phyloP scores from a whole-genome alignment of 495 filamentous ascomycete species.

The Clohesyomyces aquaticus region DNA sequence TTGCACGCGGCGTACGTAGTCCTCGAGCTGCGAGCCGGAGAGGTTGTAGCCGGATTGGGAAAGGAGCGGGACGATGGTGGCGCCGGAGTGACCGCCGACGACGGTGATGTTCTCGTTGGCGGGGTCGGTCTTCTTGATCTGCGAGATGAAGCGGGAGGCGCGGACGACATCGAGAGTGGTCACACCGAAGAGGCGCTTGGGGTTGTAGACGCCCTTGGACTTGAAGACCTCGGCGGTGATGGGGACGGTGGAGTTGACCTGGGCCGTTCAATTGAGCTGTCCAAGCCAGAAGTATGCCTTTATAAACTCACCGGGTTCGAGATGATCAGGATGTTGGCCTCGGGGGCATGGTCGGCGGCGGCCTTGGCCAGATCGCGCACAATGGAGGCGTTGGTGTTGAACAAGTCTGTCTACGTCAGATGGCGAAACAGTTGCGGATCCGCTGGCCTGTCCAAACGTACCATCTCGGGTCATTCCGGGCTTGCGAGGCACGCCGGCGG shows the following conservation, averaged over 20 bases:
- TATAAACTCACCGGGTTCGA: slow-evolving; percentile 75
- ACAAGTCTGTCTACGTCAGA: slow-evolving; percentile 67
- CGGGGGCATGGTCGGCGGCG: slow-evolving; percentile 80
- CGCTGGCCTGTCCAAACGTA: slow-evolving; percentile 41
- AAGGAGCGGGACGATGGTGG: slow-evolving; percentile 96
- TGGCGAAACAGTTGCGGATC: neutral
- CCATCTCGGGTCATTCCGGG: slow-evolving; percentile 98
- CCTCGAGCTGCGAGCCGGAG: slow-evolving; percentile 69
- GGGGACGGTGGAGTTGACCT: slow-evolving; percentile 97
- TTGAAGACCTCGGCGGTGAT: slow-evolving; percentile 98
- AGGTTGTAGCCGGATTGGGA: slow-evolving; percentile 90
- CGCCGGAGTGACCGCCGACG: slow-evolving; percentile 94
- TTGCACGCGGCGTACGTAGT: slow-evolving; percentile 92
- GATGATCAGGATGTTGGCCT: slow-evolving; percentile 97
- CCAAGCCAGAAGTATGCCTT: neutral
- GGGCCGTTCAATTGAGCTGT: slow-evolving; percentile 16
- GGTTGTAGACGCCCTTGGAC: slow-evolving; percentile 91
- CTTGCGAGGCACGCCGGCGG: slow-evolving; percentile 97
- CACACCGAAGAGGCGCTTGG: slow-evolving; percentile 97
- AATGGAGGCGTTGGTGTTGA: slow-evolving; percentile 99
- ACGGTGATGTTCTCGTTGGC: slow-evolving; percentile 91
- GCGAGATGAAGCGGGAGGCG: slow-evolving; percentile 93
- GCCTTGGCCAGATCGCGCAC: slow-evolving; percentile 98
- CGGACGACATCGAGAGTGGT: slow-evolving; percentile 99
- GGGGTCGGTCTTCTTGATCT: slow-evolving; percentile 88